Evolutionary conservation across 2,329 filamentous ascomycete genomes (phyloP).

Genomic region (Metarhizium humberi): DNA sequence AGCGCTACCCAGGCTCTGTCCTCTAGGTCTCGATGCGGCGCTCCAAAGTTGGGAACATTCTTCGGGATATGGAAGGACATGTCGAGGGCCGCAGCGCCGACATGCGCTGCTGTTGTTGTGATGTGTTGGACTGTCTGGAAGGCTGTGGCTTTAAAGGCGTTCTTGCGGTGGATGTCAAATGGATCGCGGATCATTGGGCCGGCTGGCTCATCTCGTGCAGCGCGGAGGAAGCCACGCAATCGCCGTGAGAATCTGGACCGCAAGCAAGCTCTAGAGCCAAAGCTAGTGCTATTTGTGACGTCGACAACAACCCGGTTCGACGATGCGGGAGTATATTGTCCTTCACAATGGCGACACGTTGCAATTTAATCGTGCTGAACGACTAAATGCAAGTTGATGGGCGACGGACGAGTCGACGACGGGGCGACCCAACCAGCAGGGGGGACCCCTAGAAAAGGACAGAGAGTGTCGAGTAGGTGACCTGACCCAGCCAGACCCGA

Average conservation of each 20-base stretch:
- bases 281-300: neutral
- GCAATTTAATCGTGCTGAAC: neutral
- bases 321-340: neutral
- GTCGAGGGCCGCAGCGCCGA: conserved; percentile 37
- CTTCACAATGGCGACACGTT: neutral
- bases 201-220: conserved; percentile 19
- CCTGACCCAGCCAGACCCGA: too few species aligned
- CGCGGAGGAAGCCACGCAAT: conserved; percentile 12
- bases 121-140: conserved; percentile 34
- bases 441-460: neutral
- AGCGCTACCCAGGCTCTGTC: conserved; percentile 55
- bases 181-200: conserved; percentile 32
- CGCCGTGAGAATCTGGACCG: neutral
- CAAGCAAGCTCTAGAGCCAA: neutral
- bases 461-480: neutral
- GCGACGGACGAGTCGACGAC: neutral
- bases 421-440: too few species aligned
- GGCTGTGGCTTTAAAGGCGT: conserved; percentile 39
- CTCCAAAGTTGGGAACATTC: conserved; percentile 60
- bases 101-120: conserved; percentile 39
- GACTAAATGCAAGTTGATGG: neutral
- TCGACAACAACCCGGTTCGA: neutral
- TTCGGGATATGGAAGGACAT: conserved; percentile 61
- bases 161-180: conserved; percentile 32
- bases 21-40: conserved; percentile 55